phyloP scores from a whole-genome alignment of 345 rosid species.

The Bretschneidera sinensis region DNA sequence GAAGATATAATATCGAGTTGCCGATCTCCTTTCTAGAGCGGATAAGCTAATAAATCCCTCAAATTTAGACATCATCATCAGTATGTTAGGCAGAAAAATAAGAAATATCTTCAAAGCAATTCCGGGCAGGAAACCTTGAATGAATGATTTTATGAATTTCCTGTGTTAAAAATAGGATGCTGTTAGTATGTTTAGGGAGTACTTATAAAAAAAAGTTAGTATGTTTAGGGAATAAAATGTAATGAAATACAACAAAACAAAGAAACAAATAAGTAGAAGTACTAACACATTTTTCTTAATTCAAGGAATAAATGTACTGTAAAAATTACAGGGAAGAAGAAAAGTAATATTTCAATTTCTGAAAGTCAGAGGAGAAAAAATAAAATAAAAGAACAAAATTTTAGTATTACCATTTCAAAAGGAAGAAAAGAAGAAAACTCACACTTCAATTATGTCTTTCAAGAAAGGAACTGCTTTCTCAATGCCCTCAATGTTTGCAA shows the following conservation, averaged over 20 bases:
- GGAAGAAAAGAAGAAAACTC: constrained; percentile 25
- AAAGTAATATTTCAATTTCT: background rate
- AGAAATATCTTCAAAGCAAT: constrained; percentile 90
- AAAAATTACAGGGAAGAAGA: background rate
- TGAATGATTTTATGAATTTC: constrained; percentile 65
- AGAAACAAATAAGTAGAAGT: background rate
- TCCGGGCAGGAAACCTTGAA: constrained; percentile 97
- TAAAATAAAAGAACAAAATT: too few species aligned
- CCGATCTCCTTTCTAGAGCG: constrained; percentile 76
- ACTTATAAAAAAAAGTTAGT: too few species aligned
- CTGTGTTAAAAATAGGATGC: constrained; percentile 33
- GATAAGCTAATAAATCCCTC: constrained; percentile 81
- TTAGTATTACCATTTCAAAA: constrained; percentile 1
- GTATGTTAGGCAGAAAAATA: constrained; percentile 68
- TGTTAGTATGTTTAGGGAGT: too few species aligned
- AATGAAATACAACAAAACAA: background rate
- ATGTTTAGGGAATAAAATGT: background rate
- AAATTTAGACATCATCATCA: constrained; percentile 95
- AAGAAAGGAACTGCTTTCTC: constrained; percentile 84
- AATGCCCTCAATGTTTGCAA: constrained; percentile 87
- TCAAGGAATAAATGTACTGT: background rate
- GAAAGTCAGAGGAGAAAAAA: background rate
- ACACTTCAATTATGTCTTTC: constrained; percentile 72
- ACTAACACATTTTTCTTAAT: background rate
- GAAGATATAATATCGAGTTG: constrained; percentile 71